These are phyloP conservation scores for Saccharum officinarum DNA, from an alignment of 176 grass and related monocot species.

Conservation along the genomic window DNA sequence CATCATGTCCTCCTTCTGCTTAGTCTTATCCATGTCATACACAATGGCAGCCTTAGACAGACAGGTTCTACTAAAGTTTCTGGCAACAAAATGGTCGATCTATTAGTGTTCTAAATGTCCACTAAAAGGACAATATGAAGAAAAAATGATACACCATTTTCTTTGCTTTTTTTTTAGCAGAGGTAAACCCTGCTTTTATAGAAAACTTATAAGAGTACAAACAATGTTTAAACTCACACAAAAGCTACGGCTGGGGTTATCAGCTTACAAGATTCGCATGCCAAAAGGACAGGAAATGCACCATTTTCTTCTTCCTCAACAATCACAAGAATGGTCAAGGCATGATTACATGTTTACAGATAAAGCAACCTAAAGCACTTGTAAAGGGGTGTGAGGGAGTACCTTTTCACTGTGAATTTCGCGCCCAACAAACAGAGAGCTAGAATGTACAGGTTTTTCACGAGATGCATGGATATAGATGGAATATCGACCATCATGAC, in stretches of 20 bases:
- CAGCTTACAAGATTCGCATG: not conserved
- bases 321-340: not conserved
- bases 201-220: not conserved
- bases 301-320: conserved; percentile 18
- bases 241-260: not conserved
- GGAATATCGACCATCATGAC: conserved; percentile 73
- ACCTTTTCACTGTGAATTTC: conserved; percentile 97
- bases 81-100: not conserved
- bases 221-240: not conserved
- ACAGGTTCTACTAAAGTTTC: not conserved
- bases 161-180: not conserved
- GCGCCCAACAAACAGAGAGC: conserved; percentile 76
- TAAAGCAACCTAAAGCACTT: conserved; percentile 23
- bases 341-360: not conserved
- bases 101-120: not conserved
- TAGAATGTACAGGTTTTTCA: conserved; percentile 74
- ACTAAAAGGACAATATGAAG: not conserved
- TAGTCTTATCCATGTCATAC: not conserved
- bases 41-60: not conserved
- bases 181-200: not conserved
- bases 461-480: conserved; percentile 94
- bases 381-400: conserved; percentile 24
- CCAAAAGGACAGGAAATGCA: not conserved
- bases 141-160: not conserved
- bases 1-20: not conserved